Evolutionary conservation across 2,329 filamentous ascomycete genomes (phyloP), one percentile per base, ranked within the genome.

Genomic region (Colletotrichum aenigma): DNA sequence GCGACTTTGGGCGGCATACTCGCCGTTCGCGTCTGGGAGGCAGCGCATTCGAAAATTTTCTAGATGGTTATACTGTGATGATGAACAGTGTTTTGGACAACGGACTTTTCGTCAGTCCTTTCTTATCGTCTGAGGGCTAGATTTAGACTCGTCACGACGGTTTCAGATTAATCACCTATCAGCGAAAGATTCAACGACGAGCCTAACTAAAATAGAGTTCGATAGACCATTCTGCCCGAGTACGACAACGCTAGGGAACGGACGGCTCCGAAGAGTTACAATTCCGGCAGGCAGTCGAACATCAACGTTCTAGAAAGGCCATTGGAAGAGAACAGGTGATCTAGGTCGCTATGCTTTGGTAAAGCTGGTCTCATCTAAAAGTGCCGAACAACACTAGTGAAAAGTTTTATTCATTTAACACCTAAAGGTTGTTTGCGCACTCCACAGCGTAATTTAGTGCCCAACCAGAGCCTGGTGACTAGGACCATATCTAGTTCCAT

Each of bases 401-500:
- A 30, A 60, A 30, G 28, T n/a, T 32, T 30, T 15, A 30, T 30
- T 26, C 12, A 24, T 34, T 21, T 34, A 7, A 13, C 10, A 32
- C 30, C 58, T 13, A 13, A 8, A n/a, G 28, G 18, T 7, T 15
- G 28, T 6, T 21, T 21, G n/a, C 10, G 43, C 43, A 52, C 43
- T 24, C n/a, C 43, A 24, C 43, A 21, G 12, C 28, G 8, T 21
- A 8, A n/a, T 34, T 34, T 43, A 78, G 21, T 78, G 76, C 4
- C 77, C 76, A 3, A 78, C 76, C 55, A 66, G 32, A 6, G 74
- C 74, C 58, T 78, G 77, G 15, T 70, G 34, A 13, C 32, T 32
- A 18, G 56, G 60, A 18, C 26, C 69, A 75, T 86, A 85, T 74
- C 85, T 79, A 36, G 84, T 82, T 1, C 85, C 85, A 30, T 81